These are phyloP conservation scores for Pinus taeda DNA, from an alignment of 75 land plant species.

Conservation along the genomic window DNA sequence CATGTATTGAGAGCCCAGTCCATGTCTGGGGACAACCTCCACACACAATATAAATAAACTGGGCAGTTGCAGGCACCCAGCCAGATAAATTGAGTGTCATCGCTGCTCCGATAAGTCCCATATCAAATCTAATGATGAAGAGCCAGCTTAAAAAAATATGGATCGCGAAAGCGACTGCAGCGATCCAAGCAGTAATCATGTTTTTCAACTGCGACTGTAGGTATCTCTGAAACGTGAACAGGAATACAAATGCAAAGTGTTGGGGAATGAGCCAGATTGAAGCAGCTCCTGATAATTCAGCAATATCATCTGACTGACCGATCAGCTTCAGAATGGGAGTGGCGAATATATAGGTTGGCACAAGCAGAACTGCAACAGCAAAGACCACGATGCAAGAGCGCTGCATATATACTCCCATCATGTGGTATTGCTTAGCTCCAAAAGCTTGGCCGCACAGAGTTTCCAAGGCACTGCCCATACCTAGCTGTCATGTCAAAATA, in stretches of 20 bases:
- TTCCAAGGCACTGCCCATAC: slow-evolving; percentile 78
- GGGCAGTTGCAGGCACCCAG: slow-evolving; percentile 22
- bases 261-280: slow-evolving; percentile 33
- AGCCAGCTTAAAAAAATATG: slow-evolving; percentile 41
- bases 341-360: slow-evolving; percentile 40
- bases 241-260: slow-evolving; percentile 30
- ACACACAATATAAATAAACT: slow-evolving; percentile 21
- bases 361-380: slow-evolving; percentile 24
- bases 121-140: slow-evolving; percentile 22
- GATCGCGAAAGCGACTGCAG: slow-evolving; percentile 13
- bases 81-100: slow-evolving; percentile 28
- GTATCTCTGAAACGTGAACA: slow-evolving; percentile 33
- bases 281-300: slow-evolving; percentile 21
- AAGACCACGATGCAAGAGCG: slow-evolving; percentile 52
- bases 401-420: slow-evolving; percentile 69
- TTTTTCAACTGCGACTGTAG: slow-evolving; percentile 43
- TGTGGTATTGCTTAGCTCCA: slow-evolving; percentile 46
- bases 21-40: slow-evolving; percentile 35
- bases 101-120: slow-evolving; percentile 38
- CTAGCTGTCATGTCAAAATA: slow-evolving; percentile 25
- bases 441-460: slow-evolving; percentile 78
- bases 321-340: slow-evolving; percentile 35
- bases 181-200: slow-evolving; percentile 23
- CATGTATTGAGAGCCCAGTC: slow-evolving; percentile 37
- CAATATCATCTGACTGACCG: slow-evolving; percentile 30